Evolutionary conservation across 352 stramenopile genomes (phyloP), one percentile per base, ranked within the genome.

Genomic region (Phytopythium cucurbitacearum): DNA sequence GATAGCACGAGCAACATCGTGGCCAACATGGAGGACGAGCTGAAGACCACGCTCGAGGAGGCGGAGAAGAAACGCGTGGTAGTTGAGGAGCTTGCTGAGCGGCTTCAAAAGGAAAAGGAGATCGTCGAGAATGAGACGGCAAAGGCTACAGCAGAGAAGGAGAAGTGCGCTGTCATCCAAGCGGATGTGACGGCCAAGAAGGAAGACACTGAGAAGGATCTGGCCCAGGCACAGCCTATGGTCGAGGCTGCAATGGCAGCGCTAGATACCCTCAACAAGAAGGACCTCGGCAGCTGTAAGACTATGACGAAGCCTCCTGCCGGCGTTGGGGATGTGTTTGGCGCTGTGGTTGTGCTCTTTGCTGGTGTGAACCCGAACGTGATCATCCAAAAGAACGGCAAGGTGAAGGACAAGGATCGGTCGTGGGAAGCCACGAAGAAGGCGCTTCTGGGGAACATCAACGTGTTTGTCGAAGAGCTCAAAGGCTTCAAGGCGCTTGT

Each of bases 391-490:
- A 98, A 98, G 78, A 97, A 92, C 42, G 92, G 85, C 46, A 98
- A 97, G 54, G 87, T 98, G 28, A 94, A 94, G 51, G 83, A 94
- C 49, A 98, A 98, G 58, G 92, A 98, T 62, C 84, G 89, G 13
- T 85, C 80, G 5, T 98, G 94, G 94, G 94, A 98, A 36, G 85
- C 83, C 0, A 81, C 76, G 16, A 98, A 98, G 71, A 98, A 98
- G 57, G 76, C 88, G 15, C 51, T 98, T 7, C 62, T 98, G 39
- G 68, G 83, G 11, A 97, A 98, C 51, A 88, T 98, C 43, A 96
- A 96, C 47, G 90, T 85, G 10, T 94, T 98, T 50, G 90, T 98
- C 16, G 89, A 97, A 43, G 80, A 96, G 35, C 72, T 98, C 4
- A 95, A 97, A 56, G 59, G 59, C 5, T 94, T 92, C 51, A 94